Percentiles rank a stretch among this genome's conserved stretches.
These are phyloP conservation scores for Beauveria sp. DNA, from an alignment of 2,329 filamentous ascomycete genomes.

Conservation along the genomic window DNA sequence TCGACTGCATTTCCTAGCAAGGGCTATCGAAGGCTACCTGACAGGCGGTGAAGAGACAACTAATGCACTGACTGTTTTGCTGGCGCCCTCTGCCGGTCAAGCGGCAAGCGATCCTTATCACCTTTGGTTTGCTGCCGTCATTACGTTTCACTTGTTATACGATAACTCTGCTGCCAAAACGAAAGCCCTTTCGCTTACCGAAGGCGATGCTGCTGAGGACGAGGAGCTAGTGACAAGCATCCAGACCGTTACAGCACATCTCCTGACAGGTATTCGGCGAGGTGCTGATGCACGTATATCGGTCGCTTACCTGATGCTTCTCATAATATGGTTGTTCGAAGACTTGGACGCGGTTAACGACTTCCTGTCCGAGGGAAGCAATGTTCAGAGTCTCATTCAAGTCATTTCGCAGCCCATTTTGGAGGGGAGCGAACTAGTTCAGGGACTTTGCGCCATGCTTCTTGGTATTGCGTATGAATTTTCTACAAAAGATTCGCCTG, in stretches of 20 bases:
- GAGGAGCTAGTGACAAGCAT: constrained; percentile 95
- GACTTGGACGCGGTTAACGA: constrained; percentile 88
- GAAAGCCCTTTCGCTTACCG: constrained; percentile 71
- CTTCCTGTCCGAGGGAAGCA: constrained; percentile 85
- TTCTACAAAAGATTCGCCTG: constrained; percentile 91
- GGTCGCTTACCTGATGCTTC: constrained; percentile 81
- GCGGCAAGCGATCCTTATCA: constrained; percentile 74
- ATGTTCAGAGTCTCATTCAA: constrained; percentile 78
- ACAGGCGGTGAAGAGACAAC: constrained; percentile 73
- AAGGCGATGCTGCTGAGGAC: constrained; percentile 80
- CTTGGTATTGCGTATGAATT: constrained; percentile 92
- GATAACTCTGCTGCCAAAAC: constrained; percentile 74
- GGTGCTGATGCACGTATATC: constrained; percentile 71
- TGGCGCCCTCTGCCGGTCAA: constrained; percentile 56
- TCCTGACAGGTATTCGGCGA: constrained; percentile 71
- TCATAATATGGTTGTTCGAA: constrained; percentile 87
- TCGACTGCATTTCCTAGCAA: constrained; percentile 73
- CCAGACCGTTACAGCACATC: constrained; percentile 76
- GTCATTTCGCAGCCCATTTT: constrained; percentile 53
- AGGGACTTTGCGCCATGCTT: constrained; percentile 76
- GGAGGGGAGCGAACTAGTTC: constrained; percentile 58
- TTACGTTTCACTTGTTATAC: constrained; percentile 78
- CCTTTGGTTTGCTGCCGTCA: constrained; percentile 80
- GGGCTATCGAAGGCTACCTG: constrained; percentile 81
- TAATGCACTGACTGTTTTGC: constrained; percentile 78